Conservation (phyloP, 2,329 filamentous ascomycete species). For the Ceratocystis ficicola region DNA sequence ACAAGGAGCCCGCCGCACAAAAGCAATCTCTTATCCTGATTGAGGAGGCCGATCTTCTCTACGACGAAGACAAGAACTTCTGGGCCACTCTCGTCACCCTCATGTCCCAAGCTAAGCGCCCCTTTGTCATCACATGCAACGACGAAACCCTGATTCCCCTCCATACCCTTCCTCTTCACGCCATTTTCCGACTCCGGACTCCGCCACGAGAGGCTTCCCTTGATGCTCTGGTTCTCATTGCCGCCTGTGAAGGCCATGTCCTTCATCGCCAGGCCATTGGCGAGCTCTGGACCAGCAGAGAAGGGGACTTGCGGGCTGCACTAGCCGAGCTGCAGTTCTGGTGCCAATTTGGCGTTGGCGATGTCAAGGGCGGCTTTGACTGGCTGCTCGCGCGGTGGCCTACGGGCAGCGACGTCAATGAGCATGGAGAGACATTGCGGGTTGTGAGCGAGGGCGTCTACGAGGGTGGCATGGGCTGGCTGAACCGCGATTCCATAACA, state of each 20-base stretch:
- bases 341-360: constrained; percentile 93
- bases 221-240: constrained; percentile 70
- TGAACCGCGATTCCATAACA: constrained; percentile 47
- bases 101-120: constrained; percentile 73
- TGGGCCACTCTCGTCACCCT: constrained; percentile 72
- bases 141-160: constrained; percentile 73
- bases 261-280: constrained; percentile 55
- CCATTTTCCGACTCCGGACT: constrained; percentile 62
- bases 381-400: constrained; percentile 80
- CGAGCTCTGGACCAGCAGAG: constrained; percentile 56
- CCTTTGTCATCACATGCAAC: constrained; percentile 91
- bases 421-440: constrained; percentile 54
- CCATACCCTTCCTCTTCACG: constrained; percentile 64
- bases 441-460: constrained; percentile 77
- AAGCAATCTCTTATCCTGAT: constrained; percentile 90
- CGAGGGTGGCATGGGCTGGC: constrained; percentile 61
- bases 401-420: constrained; percentile 55
- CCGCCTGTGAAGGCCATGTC: constrained; percentile 79
- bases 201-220: constrained; percentile 56
- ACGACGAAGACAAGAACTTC: constrained; percentile 91
- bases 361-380: constrained; percentile 72
- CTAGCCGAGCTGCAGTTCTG: constrained; percentile 84
- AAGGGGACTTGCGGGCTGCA: constrained; percentile 63
- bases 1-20: constrained; percentile 39
- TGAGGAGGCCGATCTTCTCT: constrained; percentile 87